Percentiles rank a stretch among this genome's conserved stretches.
Conservation (phyloP, 2,329 filamentous ascomycete genomes). For the Trichoderma simmonsii region DNA sequence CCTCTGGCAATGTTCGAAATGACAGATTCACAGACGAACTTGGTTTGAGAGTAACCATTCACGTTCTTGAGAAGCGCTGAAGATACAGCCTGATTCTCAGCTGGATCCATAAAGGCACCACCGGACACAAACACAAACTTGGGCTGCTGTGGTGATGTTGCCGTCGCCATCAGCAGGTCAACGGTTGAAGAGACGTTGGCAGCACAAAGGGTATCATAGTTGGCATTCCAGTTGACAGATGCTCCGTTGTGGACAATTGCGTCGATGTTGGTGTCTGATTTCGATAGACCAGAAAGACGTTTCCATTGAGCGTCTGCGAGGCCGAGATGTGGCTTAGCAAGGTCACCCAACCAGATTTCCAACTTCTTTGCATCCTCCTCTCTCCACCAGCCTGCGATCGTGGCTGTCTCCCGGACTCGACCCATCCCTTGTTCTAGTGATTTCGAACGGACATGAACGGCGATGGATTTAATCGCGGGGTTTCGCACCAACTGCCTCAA, state of each 20-base stretch:
- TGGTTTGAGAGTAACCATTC: slow-evolving; percentile 26
- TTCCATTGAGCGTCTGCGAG: background rate
- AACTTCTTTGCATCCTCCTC: background rate
- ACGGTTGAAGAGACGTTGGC: slow-evolving; percentile 61
- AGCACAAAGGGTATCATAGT: slow-evolving; percentile 67
- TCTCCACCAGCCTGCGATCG: slow-evolving; percentile 12
- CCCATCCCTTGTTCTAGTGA: background rate
- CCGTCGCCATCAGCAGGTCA: slow-evolving; percentile 20
- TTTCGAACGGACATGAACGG: slow-evolving; percentile 11
- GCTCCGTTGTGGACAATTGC: slow-evolving; percentile 80
- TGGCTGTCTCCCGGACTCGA: slow-evolving; percentile 6
- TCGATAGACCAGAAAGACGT: background rate
- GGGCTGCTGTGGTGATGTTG: slow-evolving; percentile 16
- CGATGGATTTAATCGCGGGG: background rate
- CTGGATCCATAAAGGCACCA: slow-evolving; percentile 16
- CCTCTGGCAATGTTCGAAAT: slow-evolving; percentile 13
- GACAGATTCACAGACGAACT: slow-evolving; percentile 25
- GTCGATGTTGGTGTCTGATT: slow-evolving; percentile 40
- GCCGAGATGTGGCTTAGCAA: background rate
- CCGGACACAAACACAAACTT: slow-evolving; percentile 28
- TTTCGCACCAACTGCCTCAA: slow-evolving; percentile 6
- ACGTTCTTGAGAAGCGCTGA: background rate
- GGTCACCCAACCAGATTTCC: slow-evolving; percentile 12
- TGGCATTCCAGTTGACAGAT: slow-evolving; percentile 73
- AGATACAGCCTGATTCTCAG: background rate